Evolutionary conservation across 2,329 filamentous ascomycete genomes (phyloP), one percentile per base, ranked within the genome.

Genomic region (Cladophialophora immunda): DNA sequence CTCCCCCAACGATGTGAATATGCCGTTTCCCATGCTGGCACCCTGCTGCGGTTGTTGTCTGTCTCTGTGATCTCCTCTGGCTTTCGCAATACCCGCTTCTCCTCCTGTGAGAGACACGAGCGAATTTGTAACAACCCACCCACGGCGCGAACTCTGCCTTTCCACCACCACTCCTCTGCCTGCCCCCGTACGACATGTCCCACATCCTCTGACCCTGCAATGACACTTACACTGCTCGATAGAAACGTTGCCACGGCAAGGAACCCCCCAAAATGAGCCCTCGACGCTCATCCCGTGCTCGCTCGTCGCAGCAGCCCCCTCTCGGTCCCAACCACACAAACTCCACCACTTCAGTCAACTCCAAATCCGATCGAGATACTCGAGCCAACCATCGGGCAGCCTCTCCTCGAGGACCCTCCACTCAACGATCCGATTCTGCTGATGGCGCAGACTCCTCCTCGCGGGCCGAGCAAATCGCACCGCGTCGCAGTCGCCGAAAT

Each of bases 261-360:
- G 5, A 34, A 17, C 11, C 32, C 6, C 22, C 27, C 60, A 74
- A 76, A 76, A 87, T 87, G 85, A 85, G 91, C 77, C 92, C 92
- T 78, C 91, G 94, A 82, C 92, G 94, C 79, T 97, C 94, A 76
- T 95, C 94, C 80, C 90, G 94, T 86, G 93, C 93, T 83, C 92
- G 92, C 81, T 88, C 86, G 78, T 89, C 89, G 74, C 91, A 94
- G 83, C 86, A 87, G 75, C 82, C 84, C 70, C 83, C 86, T 75
- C 86, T 89, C 88, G 81, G 88, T 90, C 74, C 89, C 92, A 74
- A 90, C 92, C 74, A 92, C 58, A 89, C 92, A 50, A 94, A 89
- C 67, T 91, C 90, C 75, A 87, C 85, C 22, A 81, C 81, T 72
- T 89, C 91, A 50, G 70, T 58, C 50, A 67, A 65, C 62, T 65